Evolutionary conservation across 257 asterid species (phyloP).

Genomic region (Fraxinus quadrangulata): DNA sequence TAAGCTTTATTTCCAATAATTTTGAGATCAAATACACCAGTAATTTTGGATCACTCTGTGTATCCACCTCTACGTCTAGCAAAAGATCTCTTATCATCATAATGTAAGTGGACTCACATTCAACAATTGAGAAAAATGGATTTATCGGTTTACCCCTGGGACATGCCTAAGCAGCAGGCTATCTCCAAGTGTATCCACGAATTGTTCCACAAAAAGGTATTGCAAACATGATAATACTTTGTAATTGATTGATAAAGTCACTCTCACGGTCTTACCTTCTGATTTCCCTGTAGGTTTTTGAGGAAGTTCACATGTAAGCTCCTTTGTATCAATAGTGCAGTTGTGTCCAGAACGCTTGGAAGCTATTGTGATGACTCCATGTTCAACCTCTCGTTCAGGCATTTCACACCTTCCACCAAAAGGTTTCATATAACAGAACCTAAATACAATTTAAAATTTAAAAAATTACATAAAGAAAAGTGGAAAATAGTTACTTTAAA

Average conservation of each 20-base stretch:
- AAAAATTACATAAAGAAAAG: slow-evolving; percentile 14
- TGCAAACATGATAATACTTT: not conserved
- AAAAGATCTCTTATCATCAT: not conserved
- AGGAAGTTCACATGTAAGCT: not conserved
- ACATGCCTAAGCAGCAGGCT: not conserved
- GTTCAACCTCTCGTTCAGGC: slow-evolving; percentile 59
- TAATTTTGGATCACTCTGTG: not conserved
- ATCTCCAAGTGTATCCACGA: not conserved
- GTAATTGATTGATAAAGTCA: not conserved
- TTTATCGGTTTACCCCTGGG: not conserved
- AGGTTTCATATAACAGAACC: slow-evolving; percentile 85
- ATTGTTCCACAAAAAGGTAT: not conserved
- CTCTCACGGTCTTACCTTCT: slow-evolving; percentile 16
- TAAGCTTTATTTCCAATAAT: not conserved
- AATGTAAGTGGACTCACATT: not conserved
- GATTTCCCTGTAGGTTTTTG: slow-evolving; percentile 19
- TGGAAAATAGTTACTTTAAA: not conserved
- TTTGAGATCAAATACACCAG: not conserved
- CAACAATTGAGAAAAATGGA: not conserved
- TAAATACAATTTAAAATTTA: slow-evolving; percentile 26
- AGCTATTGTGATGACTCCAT: slow-evolving; percentile 58
- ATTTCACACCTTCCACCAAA: slow-evolving; percentile 55
- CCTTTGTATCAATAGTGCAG: slow-evolving; percentile 19
- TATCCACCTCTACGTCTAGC: not conserved
- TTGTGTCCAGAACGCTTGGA: slow-evolving; percentile 40